Base-by-base conservation (phyloP, 2,329 filamentous ascomycete species). In the Scytalidium sp. region DNA sequence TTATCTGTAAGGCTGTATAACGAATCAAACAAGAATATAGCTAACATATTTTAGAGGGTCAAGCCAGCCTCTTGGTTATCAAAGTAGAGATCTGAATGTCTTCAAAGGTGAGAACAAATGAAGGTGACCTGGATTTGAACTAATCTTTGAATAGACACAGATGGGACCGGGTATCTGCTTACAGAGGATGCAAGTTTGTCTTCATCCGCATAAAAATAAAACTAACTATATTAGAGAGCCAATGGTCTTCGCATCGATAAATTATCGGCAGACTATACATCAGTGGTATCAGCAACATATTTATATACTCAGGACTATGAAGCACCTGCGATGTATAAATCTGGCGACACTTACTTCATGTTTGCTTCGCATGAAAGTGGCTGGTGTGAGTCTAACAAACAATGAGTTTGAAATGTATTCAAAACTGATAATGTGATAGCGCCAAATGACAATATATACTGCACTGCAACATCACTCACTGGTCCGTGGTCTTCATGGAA, bases 391-490 rank as follows among this genome's bases (percentile, higher is more conserved):
- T 46, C 56, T 57, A 7, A 60, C 64, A 41, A 62, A 63, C 22
- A 58, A 56, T 6, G n/a, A 19, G 23, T 21, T 25, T 2, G 5
- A n/a, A n/a, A 4, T 20, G 20, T n/a, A 19, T 11, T 32, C 29
- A 41, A 23, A 40, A 27, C 40, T 53, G 21, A 51, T 22, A 47
- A 43, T 19, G 23, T 7, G 15, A 21, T 10, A 61, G 57, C 41
- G 17, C 60, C 83, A 9, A 86, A 86, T 54, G 84, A 87, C 61
- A 87, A 87, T 59, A 72, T 78, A 27, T 84, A 85, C 64, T 76
- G 74, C 58, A 83, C 80, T 2, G 74, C 83, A 0, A 78, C 75
- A 2, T 79, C 71, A 2, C 67, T 86, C 0, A 67, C 71, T 0
- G 81, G 81, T 0, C 80, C 81, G 0, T 88, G 84, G 84, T 78